A percentile compares a stretch with the other conserved stretches of the same genome.
These are phyloP conservation scores for Cordia subcordata DNA, from an alignment of 257 asterid species.

Conservation along the genomic window DNA sequence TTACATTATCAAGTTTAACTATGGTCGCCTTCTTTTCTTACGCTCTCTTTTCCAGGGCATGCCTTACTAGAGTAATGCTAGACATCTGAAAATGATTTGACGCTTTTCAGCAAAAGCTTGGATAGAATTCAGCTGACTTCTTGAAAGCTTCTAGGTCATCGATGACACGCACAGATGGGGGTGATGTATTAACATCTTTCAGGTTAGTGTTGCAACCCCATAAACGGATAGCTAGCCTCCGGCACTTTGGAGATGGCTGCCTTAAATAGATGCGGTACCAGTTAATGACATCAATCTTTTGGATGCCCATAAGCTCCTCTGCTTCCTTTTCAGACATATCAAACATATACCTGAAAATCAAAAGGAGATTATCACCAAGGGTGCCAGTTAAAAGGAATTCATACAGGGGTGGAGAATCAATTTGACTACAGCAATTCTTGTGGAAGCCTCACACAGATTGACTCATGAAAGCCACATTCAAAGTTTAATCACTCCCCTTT, in stretches of 20 bases:
- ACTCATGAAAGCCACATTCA: too few species aligned
- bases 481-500: too few species aligned
- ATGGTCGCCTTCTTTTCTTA: too few species aligned
- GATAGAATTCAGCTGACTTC: slow-evolving; percentile 57
- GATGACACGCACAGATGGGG: slow-evolving; percentile 44
- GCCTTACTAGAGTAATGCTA: background rate
- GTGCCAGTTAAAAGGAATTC: background rate
- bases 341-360: slow-evolving; percentile 82
- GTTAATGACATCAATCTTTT: slow-evolving; percentile 56
- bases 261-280: slow-evolving; percentile 69
- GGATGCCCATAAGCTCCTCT: slow-evolving; percentile 48
- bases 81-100: background rate
- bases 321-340: slow-evolving; percentile 82
- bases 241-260: slow-evolving; percentile 78
- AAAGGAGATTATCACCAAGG: background rate
- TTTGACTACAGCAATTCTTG: too few species aligned
- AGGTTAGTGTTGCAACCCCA: slow-evolving; percentile 81
- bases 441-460: too few species aligned
- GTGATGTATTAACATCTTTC: slow-evolving; percentile 33
- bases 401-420: background rate
- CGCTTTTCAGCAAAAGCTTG: slow-evolving; percentile 44
- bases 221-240: slow-evolving; percentile 78
- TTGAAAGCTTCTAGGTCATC: slow-evolving; percentile 55
- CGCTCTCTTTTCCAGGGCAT: background rate
- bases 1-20: too few species aligned